Percentiles rank a stretch among this genome's conserved stretches.
Evolutionary conservation across 2,329 filamentous ascomycete species (phyloP).

Genomic region (Aspergillus fumigatiaffinis): DNA sequence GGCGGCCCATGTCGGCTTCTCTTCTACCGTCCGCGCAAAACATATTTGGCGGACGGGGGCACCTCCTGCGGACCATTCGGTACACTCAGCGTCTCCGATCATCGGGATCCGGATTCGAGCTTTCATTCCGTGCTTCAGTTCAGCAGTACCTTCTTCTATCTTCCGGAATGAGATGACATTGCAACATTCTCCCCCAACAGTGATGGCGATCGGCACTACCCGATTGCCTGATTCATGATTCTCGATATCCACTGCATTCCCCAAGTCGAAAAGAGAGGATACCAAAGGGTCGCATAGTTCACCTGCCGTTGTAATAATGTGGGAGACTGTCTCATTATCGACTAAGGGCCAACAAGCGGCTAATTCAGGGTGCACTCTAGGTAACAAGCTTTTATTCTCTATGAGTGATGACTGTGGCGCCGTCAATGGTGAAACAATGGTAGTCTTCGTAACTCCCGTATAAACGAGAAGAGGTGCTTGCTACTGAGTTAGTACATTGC

Average conservation of each 20-base stretch:
- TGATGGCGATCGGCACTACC: constrained; percentile 34
- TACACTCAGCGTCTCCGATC: constrained; percentile 39
- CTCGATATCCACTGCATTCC: constrained; percentile 42
- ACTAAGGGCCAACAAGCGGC: constrained; percentile 29
- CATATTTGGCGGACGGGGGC: constrained; percentile 53
- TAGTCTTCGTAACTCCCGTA: constrained; percentile 27
- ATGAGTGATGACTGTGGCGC: constrained; percentile 11
- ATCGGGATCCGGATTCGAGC: constrained; percentile 38
- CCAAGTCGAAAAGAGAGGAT: constrained; percentile 47
- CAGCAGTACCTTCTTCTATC: constrained; percentile 26
- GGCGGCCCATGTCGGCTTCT: constrained; percentile 45
- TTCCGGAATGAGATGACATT: constrained; percentile 46
- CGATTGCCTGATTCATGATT: constrained; percentile 21
- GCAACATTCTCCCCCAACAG: constrained; percentile 43
- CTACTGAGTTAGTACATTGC: not conserved
- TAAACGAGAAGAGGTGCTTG: constrained; percentile 25
- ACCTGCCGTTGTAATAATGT: constrained; percentile 24
- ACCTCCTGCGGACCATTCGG: constrained; percentile 47
- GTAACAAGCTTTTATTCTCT: constrained; percentile 21
- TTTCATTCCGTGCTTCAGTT: constrained; percentile 14
- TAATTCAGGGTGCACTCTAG: constrained; percentile 33
- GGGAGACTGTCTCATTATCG: constrained; percentile 30
- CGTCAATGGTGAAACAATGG: constrained; percentile 20
- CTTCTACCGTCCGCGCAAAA: constrained; percentile 46
- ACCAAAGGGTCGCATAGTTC: constrained; percentile 32